Evolutionary conservation across 2,329 filamentous ascomycete genomes (phyloP), one percentile per base, ranked within the genome.

Genomic region (Pseudocercospora vitis): DNA sequence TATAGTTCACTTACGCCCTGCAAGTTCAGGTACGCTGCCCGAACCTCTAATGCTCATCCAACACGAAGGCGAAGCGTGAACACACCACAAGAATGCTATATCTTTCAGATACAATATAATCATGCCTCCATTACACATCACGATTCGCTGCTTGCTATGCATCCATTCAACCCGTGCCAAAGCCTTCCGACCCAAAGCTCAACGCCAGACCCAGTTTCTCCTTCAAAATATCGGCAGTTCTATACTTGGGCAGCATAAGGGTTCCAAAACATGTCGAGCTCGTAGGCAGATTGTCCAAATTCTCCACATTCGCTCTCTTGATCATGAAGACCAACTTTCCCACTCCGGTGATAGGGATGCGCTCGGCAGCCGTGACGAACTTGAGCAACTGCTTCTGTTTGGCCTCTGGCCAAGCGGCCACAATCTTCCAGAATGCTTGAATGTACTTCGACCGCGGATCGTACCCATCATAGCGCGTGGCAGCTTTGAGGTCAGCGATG

Each of bases 241-340:
- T 79, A 70, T 97, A 99, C 72, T 91, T 86, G 1, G 94, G 94
- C 57, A 99, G 71, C 60, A 95, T 74, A 40, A 99, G 73, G 44
- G 88, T 91, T 1, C 92, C 90, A 73, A 96, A 97, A 71, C 94
- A 99, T 0, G 94, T 99, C 65, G 91, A 87, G 57, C 89, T 92
- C 4, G 88, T 95, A 3, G 94, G 94, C 63, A 99, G 66, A 63
- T 74, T 70, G 57, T 76, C 71, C 61, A 80, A n/a, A 29, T 55
- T 79, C 56, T 80, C 86, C 50, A 84, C 78, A 12, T 88, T 84
- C 66, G 91, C 90, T 64, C 82, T 84, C 71, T 92, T 87, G 37
- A 99, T 80, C 11, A 89, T 82, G 70, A 97, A 97, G 65, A 88
- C 85, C 42, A 97, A 76, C 63, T 88, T 90, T 58, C 82, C 81